A percentile compares a stretch with the other conserved stretches of the same genome.
phyloP scores from a whole-genome alignment of 495 filamentous ascomycete genomes.

The Articulospora tetracladia region DNA sequence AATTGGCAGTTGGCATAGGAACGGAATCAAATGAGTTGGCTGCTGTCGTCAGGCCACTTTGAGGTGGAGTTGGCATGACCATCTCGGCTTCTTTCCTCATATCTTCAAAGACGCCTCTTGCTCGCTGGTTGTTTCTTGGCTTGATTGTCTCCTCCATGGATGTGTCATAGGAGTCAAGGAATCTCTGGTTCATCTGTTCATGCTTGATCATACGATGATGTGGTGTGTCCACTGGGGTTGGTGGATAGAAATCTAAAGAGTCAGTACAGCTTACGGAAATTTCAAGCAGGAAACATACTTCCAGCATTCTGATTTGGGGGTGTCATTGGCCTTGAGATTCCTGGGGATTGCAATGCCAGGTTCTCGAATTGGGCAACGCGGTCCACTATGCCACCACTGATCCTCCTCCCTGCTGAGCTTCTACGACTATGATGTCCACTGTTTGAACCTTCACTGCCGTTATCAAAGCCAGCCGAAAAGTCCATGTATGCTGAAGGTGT shows the following conservation, averaged over 20 bases:
- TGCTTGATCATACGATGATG: slow-evolving; percentile 34
- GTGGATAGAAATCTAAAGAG: slow-evolving; percentile 40
- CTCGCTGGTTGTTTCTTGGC: slow-evolving; percentile 31
- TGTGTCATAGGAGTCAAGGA: slow-evolving; percentile 47
- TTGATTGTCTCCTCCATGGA: slow-evolving; percentile 58
- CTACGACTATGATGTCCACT: slow-evolving; percentile 23
- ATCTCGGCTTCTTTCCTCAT: slow-evolving; percentile 25
- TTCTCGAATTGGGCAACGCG: slow-evolving; percentile 48
- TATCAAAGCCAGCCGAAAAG: slow-evolving; percentile 21
- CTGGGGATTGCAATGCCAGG: slow-evolving; percentile 32
- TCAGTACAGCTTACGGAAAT: background rate
- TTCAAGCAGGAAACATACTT: slow-evolving; percentile 38
- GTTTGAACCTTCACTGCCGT: slow-evolving; percentile 1
- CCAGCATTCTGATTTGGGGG: slow-evolving; percentile 50
- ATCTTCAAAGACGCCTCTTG: slow-evolving; percentile 33
- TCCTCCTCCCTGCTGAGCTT: slow-evolving; percentile 36
- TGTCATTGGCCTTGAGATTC: slow-evolving; percentile 46
- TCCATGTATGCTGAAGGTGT: slow-evolving; percentile 25
- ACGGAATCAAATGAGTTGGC: slow-evolving; percentile 39
- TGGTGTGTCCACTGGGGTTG: slow-evolving; percentile 44
- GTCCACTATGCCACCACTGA: slow-evolving; percentile 52
- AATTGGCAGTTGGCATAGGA: slow-evolving; percentile 47
- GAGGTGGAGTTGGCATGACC: slow-evolving; percentile 43
- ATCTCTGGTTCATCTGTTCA: slow-evolving; percentile 35
- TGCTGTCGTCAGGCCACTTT: slow-evolving; percentile 27